phyloP scores from a whole-genome alignment of 129 eudicot genomes.

The Centaurea solstitialis region DNA sequence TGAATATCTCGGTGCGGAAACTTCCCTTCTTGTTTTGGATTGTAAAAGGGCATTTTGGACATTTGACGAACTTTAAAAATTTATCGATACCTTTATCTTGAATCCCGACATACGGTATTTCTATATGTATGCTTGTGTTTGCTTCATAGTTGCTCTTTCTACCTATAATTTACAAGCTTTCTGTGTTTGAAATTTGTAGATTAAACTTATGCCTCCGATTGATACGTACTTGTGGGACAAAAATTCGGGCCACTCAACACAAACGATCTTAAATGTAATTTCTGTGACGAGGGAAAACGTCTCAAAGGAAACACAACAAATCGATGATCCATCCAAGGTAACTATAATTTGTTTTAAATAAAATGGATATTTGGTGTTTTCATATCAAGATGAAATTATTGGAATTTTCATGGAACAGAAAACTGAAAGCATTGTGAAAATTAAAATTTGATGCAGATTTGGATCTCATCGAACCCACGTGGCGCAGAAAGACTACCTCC shows the following conservation, averaged over 20 bases:
- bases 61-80: not conserved
- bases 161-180: slow-evolving; percentile 9
- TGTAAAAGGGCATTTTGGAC: not conserved
- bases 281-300: slow-evolving; percentile 5
- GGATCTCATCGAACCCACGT: slow-evolving; percentile 82
- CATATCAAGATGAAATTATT: not conserved
- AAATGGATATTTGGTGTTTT: not conserved
- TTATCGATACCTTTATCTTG: not conserved
- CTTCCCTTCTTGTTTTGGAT: not conserved
- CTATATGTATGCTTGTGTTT: slow-evolving; percentile 8
- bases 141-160: not conserved
- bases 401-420: not conserved
- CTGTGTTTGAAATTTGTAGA: slow-evolving; percentile 36
- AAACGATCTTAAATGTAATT: slow-evolving; percentile 30
- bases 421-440: not conserved
- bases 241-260: slow-evolving; percentile 26
- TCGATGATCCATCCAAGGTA: slow-evolving; percentile 49
- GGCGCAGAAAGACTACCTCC: slow-evolving; percentile 93
- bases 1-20: not conserved
- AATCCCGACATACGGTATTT: not conserved
- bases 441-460: slow-evolving; percentile 52
- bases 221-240: slow-evolving; percentile 22
- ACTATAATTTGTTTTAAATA: not conserved
- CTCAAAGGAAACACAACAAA: slow-evolving; percentile 26
- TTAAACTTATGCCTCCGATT: slow-evolving; percentile 38